Evolutionary conservation across 148 eudicot genomes (phyloP).

Genomic region (Fagopyrum esculentum): DNA sequence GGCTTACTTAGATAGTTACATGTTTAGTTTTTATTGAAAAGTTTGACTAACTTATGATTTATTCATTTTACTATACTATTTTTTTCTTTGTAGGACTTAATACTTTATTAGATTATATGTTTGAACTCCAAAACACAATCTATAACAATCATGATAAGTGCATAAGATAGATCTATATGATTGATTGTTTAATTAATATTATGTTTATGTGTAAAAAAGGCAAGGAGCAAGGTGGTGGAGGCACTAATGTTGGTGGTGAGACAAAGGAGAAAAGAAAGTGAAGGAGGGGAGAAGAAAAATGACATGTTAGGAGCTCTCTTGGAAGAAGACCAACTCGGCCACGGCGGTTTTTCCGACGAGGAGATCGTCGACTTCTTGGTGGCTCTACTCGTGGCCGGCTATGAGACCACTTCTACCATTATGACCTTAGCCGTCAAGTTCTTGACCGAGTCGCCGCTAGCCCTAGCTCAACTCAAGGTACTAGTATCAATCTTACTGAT

Average conservation of each 20-base stretch:
- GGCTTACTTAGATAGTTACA: no score
- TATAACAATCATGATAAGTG: no score
- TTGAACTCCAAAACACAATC: no score
- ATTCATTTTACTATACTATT: neutral
- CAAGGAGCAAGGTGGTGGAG: conserved; percentile 85
- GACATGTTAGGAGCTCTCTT: conserved; percentile 82
- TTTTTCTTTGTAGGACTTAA: neutral
- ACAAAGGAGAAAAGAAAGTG: conserved; percentile 59
- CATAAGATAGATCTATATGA: neutral
- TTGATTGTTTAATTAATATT: neutral
- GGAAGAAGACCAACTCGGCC: conserved; percentile 57
- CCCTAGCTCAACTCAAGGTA: conserved; percentile 81
- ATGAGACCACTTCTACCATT: conserved; percentile 85
- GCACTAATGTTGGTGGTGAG: conserved; percentile 67
- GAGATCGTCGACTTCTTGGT: conserved; percentile 83
- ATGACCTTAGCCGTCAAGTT: conserved; percentile 93
- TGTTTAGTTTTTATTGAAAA: neutral
- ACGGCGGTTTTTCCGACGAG: conserved; percentile 71
- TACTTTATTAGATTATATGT: no score
- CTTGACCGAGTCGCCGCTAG: conserved; percentile 78
- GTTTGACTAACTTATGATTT: neutral
- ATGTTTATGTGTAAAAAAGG: conserved; percentile 32
- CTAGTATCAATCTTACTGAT: neutral
- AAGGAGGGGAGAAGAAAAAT: conserved; percentile 63
- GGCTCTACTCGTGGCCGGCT: conserved; percentile 87